Percentiles rank a stretch among this genome's conserved stretches.
Evolutionary conservation across 805 yeast genomes (phyloP).

Genomic region (Grigorovia yakushimaensis): DNA sequence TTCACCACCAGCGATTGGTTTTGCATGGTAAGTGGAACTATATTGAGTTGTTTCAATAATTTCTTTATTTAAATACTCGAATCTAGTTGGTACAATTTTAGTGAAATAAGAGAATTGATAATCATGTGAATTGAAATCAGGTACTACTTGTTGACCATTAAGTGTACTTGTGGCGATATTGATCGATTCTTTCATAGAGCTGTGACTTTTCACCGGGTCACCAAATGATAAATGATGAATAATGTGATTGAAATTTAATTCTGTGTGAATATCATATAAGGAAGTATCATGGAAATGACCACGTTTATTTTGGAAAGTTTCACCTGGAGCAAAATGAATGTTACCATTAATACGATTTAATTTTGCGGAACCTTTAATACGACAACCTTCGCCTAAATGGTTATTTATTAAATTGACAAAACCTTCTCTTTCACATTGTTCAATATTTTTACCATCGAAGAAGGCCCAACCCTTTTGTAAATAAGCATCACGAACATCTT

Average conservation of each 20-base stretch:
- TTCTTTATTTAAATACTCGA: slow-evolving; percentile 45
- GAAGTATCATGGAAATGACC: slow-evolving; percentile 82
- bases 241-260: slow-evolving; percentile 66
- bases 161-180: slow-evolving; percentile 48
- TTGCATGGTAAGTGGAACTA: slow-evolving; percentile 77
- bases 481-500: slow-evolving; percentile 70
- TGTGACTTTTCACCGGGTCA: slow-evolving; percentile 12
- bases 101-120: slow-evolving; percentile 69
- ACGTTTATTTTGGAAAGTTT: slow-evolving; percentile 42
- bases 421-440: slow-evolving; percentile 89
- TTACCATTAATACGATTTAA: slow-evolving; percentile 85
- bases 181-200: neutral
- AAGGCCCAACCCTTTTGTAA: slow-evolving; percentile 76
- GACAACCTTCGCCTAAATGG: slow-evolving; percentile 75
- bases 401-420: slow-evolving; percentile 52
- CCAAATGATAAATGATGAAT: slow-evolving; percentile 85
- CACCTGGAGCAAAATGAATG: slow-evolving; percentile 94
- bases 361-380: slow-evolving; percentile 67
- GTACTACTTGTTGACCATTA: slow-evolving; percentile 39
- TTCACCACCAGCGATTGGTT: slow-evolving; percentile 78
- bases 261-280: slow-evolving; percentile 48
- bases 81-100: slow-evolving; percentile 85
- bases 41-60: slow-evolving; percentile 77
- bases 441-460: slow-evolving; percentile 76
- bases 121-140: slow-evolving; percentile 36